Base-by-base conservation (phyloP, 495 filamentous ascomycete species). In the Jackrogersella multiformis region DNA sequence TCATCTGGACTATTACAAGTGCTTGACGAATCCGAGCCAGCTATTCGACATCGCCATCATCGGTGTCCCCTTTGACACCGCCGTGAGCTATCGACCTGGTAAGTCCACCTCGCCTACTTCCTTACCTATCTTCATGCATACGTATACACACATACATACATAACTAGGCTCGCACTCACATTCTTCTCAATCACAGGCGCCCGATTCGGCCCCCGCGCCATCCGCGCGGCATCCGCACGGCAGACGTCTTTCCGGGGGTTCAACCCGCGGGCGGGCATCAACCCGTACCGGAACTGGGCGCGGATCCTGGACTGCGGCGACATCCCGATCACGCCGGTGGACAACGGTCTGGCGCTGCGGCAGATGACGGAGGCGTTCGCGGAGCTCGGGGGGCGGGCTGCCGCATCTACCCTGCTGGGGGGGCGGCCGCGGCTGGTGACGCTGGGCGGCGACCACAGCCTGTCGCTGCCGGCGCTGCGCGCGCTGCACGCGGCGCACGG, bases 51-150 rank as follows among this genome's bases (percentile, higher is more conserved):
- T 96, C 64, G 92, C 82, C 30, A 86, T 96, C 48, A 86, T 96
- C 49, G 92, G 92, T 1, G 91, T 87, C 1, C 92, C 92, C 0
- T 96, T 96, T 71, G 92, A 96, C 74, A 94, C 92, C 0, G 90
- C 92, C 15, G 89, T 91, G 15, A 88, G 80, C 66, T 94, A 94
- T 78, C 80, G 92, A 66, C 92, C 92, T 51, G 90, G 90, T 87
- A 74, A 39, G 78, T 61, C 38, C 3, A 35, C 23, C 46, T 23
- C 9, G 35, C 53, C 9, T 42, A 13, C 36, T n/a, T 20, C 36
- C 35, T 26, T 12, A 12, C 49, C 20, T 13, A 38, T 7, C 26
- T 12, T n/a, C n/a, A n/a, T n/a, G n/a, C n/a, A n/a, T n/a, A n/a
- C n/a, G n/a, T n/a, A n/a, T n/a, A n/a, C n/a, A n/a, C 32, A n/a